phyloP scores from a whole-genome alignment of 306 rosid species.

The Vicia villosa region DNA sequence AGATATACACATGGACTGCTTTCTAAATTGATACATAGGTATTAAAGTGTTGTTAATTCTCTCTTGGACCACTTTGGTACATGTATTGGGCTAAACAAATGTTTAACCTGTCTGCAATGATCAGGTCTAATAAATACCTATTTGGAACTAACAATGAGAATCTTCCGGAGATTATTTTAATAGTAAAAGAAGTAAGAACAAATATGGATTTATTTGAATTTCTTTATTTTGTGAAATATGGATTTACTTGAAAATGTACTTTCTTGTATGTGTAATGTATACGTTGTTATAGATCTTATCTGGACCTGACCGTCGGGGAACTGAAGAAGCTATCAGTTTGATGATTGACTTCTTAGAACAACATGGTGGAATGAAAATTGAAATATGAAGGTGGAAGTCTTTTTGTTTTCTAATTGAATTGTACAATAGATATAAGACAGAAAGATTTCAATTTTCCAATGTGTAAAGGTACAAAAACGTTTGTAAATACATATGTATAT shows the following conservation, averaged over 20 bases:
- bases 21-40: too few relatives aligned
- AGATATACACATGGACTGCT: too few relatives aligned
- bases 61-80: neutral
- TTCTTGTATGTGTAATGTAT: neutral
- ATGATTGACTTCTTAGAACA: too few relatives aligned
- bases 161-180: slow-evolving; percentile 5
- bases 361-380: too few relatives aligned
- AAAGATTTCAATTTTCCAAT: slow-evolving; percentile 15
- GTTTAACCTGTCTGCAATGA: neutral
- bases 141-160: slow-evolving; percentile 35
- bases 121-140: slow-evolving; percentile 33
- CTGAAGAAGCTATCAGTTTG: too few relatives aligned
- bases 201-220: too few relatives aligned
- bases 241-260: too few relatives aligned
- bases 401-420: neutral
- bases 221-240: neutral
- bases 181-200: slow-evolving; percentile 18
- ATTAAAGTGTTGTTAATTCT: neutral
- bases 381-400: neutral
- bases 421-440: neutral
- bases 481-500: neutral
- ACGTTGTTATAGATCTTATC: too few relatives aligned
- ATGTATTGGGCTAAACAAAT: slow-evolving; percentile 7
- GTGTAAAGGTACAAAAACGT: slow-evolving; percentile 2
- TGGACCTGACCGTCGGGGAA: too few relatives aligned